phyloP scores from a whole-genome alignment of 2,329 filamentous ascomycete genomes.

The Ophidiomyces ophidiicola region DNA sequence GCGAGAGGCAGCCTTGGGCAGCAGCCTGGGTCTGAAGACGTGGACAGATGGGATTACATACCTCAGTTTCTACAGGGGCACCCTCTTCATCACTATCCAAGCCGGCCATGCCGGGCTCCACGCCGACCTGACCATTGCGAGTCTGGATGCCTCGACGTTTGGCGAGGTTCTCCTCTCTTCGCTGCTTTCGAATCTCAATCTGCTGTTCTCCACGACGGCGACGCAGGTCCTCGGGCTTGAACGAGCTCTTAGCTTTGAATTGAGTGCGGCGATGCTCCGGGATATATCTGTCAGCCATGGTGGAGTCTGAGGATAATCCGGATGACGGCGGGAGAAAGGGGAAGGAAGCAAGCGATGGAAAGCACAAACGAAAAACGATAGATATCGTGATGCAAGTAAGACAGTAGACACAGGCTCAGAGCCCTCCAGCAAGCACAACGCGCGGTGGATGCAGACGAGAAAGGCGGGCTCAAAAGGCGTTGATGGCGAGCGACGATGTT shows the following conservation, averaged over 20 bases:
- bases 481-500: constrained; percentile 4
- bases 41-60: constrained; percentile 39
- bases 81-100: constrained; percentile 97
- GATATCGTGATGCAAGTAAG: neutral
- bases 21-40: neutral
- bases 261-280: constrained; percentile 97
- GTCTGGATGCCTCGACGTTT: constrained; percentile 91
- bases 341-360: constrained; percentile 12
- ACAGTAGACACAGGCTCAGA: neutral
- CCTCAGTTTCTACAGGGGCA: constrained; percentile 88
- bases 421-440: too few relatives aligned
- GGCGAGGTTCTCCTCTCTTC: constrained; percentile 96
- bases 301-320: constrained; percentile 25
- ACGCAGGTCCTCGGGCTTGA: constrained; percentile 97
- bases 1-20: constrained; percentile 1
- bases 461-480: constrained; percentile 1
- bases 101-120: constrained; percentile 57
- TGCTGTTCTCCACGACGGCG: constrained; percentile 98
- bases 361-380: constrained; percentile 6
- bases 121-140: constrained; percentile 52
- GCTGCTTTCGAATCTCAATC: constrained; percentile 96
- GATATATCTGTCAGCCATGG: constrained; percentile 97
- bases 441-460: too few relatives aligned
- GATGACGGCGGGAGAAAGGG: constrained; percentile 20
- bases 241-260: constrained; percentile 98